Evolutionary conservation across 139 green algal species (phyloP).

Genomic region (Desmodesmus armatus): DNA sequence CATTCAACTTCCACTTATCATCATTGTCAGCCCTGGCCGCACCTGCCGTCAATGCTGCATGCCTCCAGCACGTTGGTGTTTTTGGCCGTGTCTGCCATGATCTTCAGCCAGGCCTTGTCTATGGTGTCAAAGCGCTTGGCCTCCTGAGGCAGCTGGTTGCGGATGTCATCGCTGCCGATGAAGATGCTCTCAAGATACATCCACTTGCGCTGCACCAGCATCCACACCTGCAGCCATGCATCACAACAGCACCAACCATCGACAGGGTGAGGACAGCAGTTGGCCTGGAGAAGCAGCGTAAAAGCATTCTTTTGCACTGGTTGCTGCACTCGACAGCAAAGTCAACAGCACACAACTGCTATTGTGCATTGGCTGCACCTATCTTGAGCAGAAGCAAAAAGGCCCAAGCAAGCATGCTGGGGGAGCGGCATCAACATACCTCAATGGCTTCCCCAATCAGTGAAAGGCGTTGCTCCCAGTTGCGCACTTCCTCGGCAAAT

Average conservation of each 20-base stretch:
- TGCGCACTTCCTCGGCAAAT: conserved; percentile 80
- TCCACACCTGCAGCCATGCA: conserved; percentile 87
- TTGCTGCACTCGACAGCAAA: background rate
- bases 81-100: conserved; percentile 83
- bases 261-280: no score
- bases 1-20: background rate
- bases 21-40: background rate
- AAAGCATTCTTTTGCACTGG: background rate
- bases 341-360: background rate
- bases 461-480: conserved; percentile 85
- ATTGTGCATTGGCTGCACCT: background rate
- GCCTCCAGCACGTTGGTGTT: conserved; percentile 87
- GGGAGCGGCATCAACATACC: conserved; percentile 43
- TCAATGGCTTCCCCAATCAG: conserved; percentile 88
- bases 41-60: conserved; percentile 62
- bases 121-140: conserved; percentile 97
- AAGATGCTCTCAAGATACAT: conserved; percentile 92
- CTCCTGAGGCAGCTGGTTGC: conserved; percentile 95
- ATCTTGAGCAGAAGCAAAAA: background rate
- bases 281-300: no score
- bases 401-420: background rate
- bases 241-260: background rate
- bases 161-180: conserved; percentile 86
- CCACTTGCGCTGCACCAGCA: conserved; percentile 86
- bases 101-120: conserved; percentile 95